These are phyloP conservation scores for Colletotrichum tanaceti DNA, from an alignment of 2,329 filamentous ascomycete genomes.

Conservation along the genomic window DNA sequence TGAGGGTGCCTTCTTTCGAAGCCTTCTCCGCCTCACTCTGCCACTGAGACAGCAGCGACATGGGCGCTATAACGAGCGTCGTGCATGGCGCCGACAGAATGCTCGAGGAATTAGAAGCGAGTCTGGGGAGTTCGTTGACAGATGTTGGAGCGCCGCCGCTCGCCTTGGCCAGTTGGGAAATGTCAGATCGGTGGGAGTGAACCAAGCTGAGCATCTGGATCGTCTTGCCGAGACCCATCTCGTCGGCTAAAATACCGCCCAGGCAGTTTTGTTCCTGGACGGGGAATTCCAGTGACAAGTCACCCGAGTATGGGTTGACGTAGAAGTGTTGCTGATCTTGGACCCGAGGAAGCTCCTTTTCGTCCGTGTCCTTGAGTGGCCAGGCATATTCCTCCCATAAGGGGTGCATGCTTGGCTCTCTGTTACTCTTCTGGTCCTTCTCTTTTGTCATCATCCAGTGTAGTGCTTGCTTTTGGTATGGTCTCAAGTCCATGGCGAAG, in stretches of 20 bases:
- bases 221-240: conserved; percentile 98
- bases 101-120: conserved; percentile 66
- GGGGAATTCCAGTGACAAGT: conserved; percentile 91
- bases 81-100: conserved; percentile 83
- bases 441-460: conserved; percentile 98
- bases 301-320: conserved; percentile 96
- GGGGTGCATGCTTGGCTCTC: conserved; percentile 90
- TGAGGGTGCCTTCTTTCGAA: conserved; percentile 84
- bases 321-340: conserved; percentile 82
- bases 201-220: conserved; percentile 98
- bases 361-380: conserved; percentile 89
- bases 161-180: conserved; percentile 54
- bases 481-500: conserved; percentile 85
- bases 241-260: conserved; percentile 91
- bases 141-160: conserved; percentile 50
- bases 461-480: conserved; percentile 94
- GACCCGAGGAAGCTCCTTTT: conserved; percentile 75
- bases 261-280: conserved; percentile 94
- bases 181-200: conserved; percentile 80
- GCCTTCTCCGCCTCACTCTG: conserved; percentile 94
- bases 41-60: conserved; percentile 97
- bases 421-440: conserved; percentile 77
- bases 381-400: conserved; percentile 96
- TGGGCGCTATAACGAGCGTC: conserved; percentile 94
- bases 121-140: conserved; percentile 71